Evolutionary conservation across 306 rosid genomes (phyloP), one percentile per base, ranked within the genome.

Genomic region (Notholithocarpus densiflorus): DNA sequence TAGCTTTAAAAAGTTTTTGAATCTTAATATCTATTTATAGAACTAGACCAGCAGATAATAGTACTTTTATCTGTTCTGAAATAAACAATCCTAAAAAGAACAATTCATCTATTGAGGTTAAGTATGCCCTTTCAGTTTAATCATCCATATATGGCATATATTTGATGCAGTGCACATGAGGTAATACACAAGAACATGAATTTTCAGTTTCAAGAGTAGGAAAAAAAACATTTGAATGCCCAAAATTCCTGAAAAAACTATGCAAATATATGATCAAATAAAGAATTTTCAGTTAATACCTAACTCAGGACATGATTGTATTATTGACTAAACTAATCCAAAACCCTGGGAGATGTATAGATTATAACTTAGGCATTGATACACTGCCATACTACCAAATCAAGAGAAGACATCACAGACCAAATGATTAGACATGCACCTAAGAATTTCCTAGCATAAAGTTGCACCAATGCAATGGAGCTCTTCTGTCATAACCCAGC

Each of bases 31-130:
- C 55, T 60, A 26, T 53, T 43, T 37, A 73, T 75, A 75, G 77
- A 85, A 75, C 66, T 77, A 80, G 60, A 74, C 56, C 76, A 80
- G 55, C 23, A 32, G 77, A 68, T 29, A 61, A 64, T 19, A 51
- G 19, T 32, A 59, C 71, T 32, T 66, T 32, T 18, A 17, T 66
- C 26, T 7, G 27, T 52, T 81, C 23, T 56, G 43, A 59, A 60
- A 3, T 45, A 12, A 20, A 60, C 17, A 60, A 29, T 71, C 64
- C 55, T 43, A 43, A 66, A 66, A 37, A 65, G 20, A 15, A 31
- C 48, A 66, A 32, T 3, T 66, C 24, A 66, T 18, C 11, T 18
- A 66, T 31, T 64, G 51, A 65, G 12, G 12, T 26, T 19, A 31
- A 32, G 24, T 31, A 31, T 3, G 19, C 37, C 48, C 4, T 18